These are phyloP conservation scores for Pichia sp. DNA, from an alignment of 1,139 yeast species.

Conservation along the genomic window DNA sequence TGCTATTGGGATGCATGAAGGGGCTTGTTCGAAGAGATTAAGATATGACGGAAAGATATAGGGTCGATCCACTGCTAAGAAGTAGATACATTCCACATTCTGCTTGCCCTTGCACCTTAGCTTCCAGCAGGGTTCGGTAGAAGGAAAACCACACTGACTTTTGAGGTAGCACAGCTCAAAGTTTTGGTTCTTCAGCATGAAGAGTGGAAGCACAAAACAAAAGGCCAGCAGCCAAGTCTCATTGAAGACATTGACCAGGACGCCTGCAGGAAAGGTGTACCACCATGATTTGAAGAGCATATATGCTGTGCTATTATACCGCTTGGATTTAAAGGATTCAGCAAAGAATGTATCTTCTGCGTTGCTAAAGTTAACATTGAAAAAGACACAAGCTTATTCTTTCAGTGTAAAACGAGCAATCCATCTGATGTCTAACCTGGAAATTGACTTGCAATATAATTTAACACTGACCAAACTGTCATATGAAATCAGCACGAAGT, in stretches of 20 bases:
- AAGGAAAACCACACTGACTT: not conserved
- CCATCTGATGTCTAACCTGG: constrained; percentile 44
- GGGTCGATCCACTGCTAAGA: not conserved
- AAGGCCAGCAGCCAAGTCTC: constrained; percentile 13
- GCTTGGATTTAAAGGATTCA: constrained; percentile 18
- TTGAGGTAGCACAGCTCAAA: too few species aligned
- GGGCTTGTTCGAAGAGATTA: not conserved
- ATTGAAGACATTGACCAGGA: constrained; percentile 39
- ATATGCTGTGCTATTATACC: constrained; percentile 33
- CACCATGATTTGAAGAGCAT: constrained; percentile 57
- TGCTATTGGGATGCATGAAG: not conserved
- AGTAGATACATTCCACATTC: too few species aligned
- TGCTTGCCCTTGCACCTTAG: too few species aligned
- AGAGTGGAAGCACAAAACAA: not conserved
- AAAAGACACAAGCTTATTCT: constrained; percentile 41
- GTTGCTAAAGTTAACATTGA: constrained; percentile 17
- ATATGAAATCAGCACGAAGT: constrained; percentile 49
- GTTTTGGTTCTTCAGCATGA: too few species aligned
- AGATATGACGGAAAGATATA: not conserved
- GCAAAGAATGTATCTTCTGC: constrained; percentile 9
- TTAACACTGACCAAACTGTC: constrained; percentile 56
- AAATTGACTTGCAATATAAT: constrained; percentile 44
- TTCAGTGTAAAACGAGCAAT: constrained; percentile 55
- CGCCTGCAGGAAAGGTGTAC: constrained; percentile 49
- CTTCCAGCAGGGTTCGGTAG: too few species aligned